A percentile compares a stretch with the other conserved stretches of the same genome.
Evolutionary conservation across 352 stramenopile genomes (phyloP).

Genomic region (Globisporangium okanoganense): DNA sequence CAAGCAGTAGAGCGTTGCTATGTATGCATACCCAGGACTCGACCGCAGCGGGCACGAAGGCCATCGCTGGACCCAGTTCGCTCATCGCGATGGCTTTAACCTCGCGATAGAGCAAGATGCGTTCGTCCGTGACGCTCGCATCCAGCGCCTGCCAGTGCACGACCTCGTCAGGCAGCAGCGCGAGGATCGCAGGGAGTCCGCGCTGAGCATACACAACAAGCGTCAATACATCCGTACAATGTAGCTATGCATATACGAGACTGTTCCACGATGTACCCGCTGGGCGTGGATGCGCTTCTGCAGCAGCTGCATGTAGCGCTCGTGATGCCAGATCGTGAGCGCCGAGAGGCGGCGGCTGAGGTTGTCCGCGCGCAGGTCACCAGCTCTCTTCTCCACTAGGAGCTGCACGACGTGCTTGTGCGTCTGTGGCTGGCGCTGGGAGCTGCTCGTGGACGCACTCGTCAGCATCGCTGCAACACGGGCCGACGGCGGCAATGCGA

Average conservation of each 20-base stretch:
- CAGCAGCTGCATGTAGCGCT: constrained; percentile 42
- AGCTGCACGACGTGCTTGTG: constrained; percentile 32
- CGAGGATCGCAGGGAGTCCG: constrained; percentile 52
- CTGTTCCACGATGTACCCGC: constrained; percentile 24
- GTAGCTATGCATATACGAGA: constrained; percentile 14
- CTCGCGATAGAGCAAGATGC: constrained; percentile 21
- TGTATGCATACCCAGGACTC: constrained; percentile 24
- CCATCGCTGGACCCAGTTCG: constrained; percentile 18
- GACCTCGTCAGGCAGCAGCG: constrained; percentile 39
- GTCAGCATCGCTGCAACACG: background rate
- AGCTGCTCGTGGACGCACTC: background rate
- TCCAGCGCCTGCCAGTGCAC: constrained; percentile 37
- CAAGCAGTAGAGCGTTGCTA: no score
- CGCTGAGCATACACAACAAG: constrained; percentile 18
- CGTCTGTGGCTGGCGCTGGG: background rate
- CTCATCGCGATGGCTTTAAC: constrained; percentile 21
- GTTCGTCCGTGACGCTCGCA: constrained; percentile 28
- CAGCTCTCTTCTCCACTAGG: constrained; percentile 25
- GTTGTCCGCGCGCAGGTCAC: constrained; percentile 24
- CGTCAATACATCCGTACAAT: constrained; percentile 3
- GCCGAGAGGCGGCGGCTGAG: constrained; percentile 37
- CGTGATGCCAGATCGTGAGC: constrained; percentile 45
- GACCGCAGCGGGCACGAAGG: constrained; percentile 17
- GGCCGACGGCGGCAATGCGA: background rate
- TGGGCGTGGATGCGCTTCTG: constrained; percentile 38